Conservation (phyloP, 2,329 filamentous ascomycete genomes). For the Pseudocercospora ulei region DNA sequence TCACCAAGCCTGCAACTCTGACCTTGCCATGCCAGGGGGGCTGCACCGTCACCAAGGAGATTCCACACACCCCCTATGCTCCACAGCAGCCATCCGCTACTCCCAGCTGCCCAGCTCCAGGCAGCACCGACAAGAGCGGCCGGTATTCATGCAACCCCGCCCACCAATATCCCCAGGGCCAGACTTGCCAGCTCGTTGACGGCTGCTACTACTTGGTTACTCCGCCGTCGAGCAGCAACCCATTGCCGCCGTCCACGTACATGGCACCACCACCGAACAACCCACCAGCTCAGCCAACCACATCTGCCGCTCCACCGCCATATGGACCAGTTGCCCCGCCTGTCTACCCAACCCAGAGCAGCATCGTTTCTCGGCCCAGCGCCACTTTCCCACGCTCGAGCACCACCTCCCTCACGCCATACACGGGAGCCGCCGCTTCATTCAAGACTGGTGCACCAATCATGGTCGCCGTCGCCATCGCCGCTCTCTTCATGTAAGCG, state of each 20-base stretch:
- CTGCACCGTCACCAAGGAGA: constrained; percentile 16
- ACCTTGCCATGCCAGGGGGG: constrained; percentile 21
- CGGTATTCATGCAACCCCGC: constrained; percentile 15
- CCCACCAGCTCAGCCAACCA: constrained; percentile 2
- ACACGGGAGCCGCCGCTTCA: constrained; percentile 15
- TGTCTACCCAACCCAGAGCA: constrained; percentile 7
- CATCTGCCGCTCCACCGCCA: constrained; percentile 1
- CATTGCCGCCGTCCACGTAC: constrained; percentile 4
- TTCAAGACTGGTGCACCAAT: constrained; percentile 10
- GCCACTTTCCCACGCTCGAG: constrained; percentile 2
- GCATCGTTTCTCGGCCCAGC: not conserved
- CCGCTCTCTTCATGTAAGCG: constrained; percentile 13
- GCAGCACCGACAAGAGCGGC: constrained; percentile 6
- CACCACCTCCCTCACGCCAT: constrained; percentile 4
- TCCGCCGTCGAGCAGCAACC: constrained; percentile 5
- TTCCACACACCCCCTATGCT: not conserved
- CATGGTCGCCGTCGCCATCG: constrained; percentile 12
- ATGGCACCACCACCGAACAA: constrained; percentile 6
- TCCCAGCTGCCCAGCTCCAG: not conserved
- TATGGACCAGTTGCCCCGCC: not conserved
- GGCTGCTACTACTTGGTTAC: constrained; percentile 17
- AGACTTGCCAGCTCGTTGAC: constrained; percentile 16
- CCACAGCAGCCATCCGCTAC: constrained; percentile 7
- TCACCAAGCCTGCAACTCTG: constrained; percentile 43
- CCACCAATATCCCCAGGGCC: constrained; percentile 10